Evolutionary conservation across 148 eudicot genomes (phyloP).

Genomic region (Dianthus caryophyllus): DNA sequence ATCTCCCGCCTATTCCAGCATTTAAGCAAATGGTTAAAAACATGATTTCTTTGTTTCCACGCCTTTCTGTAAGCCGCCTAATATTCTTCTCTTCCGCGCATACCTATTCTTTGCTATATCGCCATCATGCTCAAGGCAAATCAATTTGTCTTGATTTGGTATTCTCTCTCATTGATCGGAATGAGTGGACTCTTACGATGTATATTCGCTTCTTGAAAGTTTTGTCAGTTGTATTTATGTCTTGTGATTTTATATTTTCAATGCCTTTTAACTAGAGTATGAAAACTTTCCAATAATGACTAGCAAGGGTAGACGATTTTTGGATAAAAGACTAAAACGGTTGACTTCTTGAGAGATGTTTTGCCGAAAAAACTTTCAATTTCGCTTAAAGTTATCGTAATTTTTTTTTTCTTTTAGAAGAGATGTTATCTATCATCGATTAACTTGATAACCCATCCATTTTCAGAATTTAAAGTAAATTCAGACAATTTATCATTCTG

Average conservation of each 20-base stretch:
- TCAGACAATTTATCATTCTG: constrained; percentile 7
- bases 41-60: constrained; percentile 68
- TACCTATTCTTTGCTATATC: background rate
- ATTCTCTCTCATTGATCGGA: background rate
- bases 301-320: background rate
- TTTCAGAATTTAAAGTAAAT: too few species aligned
- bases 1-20: constrained; percentile 41
- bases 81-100: background rate
- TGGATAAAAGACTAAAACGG: too few species aligned
- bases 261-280: too few species aligned
- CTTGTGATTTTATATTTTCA: too few species aligned
- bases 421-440: background rate
- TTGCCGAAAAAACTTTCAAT: background rate
- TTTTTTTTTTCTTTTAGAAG: background rate
- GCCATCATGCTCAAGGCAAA: background rate
- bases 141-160: background rate
- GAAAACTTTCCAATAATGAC: background rate
- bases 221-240: too few species aligned
- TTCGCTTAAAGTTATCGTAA: background rate
- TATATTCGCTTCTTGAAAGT: background rate
- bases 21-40: constrained; percentile 52
- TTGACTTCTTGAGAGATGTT: background rate
- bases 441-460: too few species aligned
- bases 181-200: background rate
- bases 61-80: constrained; percentile 60